Evolutionary conservation across 1,284 basidiomycete genomes (phyloP), one percentile per base, ranked within the genome.

Genomic region (Malassezia obtusa): DNA sequence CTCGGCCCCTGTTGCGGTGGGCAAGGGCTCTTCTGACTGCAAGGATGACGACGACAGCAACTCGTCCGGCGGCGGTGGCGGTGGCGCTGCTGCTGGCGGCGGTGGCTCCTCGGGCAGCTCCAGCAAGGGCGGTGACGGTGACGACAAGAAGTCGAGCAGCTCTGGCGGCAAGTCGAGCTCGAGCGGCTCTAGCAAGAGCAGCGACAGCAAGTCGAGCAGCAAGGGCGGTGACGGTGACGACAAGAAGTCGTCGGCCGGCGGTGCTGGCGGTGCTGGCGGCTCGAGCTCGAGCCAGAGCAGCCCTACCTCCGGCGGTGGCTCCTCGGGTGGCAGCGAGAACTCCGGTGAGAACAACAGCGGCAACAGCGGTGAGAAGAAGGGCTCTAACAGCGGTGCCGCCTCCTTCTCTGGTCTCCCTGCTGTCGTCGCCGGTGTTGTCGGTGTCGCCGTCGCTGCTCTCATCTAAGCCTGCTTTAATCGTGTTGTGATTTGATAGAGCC

Each of bases 381-480:
- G n/a, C n/a, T n/a, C 32, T 19, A 2, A 19, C 2, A 49, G 40
- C 46, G 52, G 47, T 50, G 46, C 52, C 17, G 28, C 48, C 2
- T 32, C 47, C 28, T 50, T 56, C 49, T 43, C 41, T 30, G 53
- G 53, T 44, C 28, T 56, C 21, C 53, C 53, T 21, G 53, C 53
- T 38, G 48, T 56, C 3, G 48, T 49, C 32, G 53, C 53, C 30
- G 53, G 53, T 31, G 49, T 56, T n/a, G 53, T 56, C 19, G 53
- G 53, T 31, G 43, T 47, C 19, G 53, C 41, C 22, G 44, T 56
- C 24, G 53, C 53, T 35, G 48, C 53, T 32, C 48, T 56, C 28
- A 56, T 56, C 37, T 56, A 56, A 39, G 8, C 19, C 25, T 14
- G 39, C 22, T 21, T 24, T 37, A 33, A 21, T 36, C 15, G 30